These are phyloP conservation scores for Wallacemonas collosoma DNA, from an alignment of 208 protist species.

Conservation along the genomic window DNA sequence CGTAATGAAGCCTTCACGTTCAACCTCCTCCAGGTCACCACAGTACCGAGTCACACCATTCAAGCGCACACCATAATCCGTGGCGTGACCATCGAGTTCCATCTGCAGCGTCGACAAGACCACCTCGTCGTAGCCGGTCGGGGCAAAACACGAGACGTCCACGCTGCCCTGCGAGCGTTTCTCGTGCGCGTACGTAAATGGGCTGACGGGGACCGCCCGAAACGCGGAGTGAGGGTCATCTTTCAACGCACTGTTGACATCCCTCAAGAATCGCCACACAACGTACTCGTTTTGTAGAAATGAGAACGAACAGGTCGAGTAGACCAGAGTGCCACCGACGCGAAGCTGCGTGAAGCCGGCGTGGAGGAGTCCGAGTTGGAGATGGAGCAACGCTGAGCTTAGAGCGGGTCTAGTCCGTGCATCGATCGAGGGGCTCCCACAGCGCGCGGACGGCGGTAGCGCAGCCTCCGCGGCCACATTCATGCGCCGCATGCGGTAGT, in stretches of 20 bases:
- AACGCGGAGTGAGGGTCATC: background rate
- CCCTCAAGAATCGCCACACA: slow-evolving; percentile 66
- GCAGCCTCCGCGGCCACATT: slow-evolving; percentile 22
- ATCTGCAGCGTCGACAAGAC: slow-evolving; percentile 19
- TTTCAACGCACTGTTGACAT: slow-evolving; percentile 18
- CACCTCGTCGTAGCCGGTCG: background rate
- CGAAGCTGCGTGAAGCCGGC: slow-evolving; percentile 74
- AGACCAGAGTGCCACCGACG: slow-evolving; percentile 89
- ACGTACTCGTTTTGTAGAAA: slow-evolving; percentile 91
- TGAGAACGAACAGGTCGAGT: slow-evolving; percentile 93
- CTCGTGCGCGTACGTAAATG: slow-evolving; percentile 34
- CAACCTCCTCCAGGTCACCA: background rate
- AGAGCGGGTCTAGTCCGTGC: background rate
- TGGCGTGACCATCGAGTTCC: slow-evolving; percentile 23
- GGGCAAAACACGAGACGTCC: background rate
- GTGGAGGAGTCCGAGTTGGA: slow-evolving; percentile 77
- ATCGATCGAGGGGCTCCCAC: too few relatives aligned
- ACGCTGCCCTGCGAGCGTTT: background rate
- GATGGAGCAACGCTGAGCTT: slow-evolving; percentile 27
- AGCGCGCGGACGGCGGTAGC: too few relatives aligned
- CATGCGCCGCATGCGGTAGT: slow-evolving; percentile 68
- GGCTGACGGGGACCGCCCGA: slow-evolving; percentile 1
- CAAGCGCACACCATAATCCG: slow-evolving; percentile 33
- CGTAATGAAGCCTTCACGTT: background rate
- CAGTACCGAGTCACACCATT: slow-evolving; percentile 21